Percentiles rank a stretch among this genome's conserved stretches.
phyloP scores from a whole-genome alignment of 371 early-diverging fungal genomes.

The Dichotomocladium elegans region DNA sequence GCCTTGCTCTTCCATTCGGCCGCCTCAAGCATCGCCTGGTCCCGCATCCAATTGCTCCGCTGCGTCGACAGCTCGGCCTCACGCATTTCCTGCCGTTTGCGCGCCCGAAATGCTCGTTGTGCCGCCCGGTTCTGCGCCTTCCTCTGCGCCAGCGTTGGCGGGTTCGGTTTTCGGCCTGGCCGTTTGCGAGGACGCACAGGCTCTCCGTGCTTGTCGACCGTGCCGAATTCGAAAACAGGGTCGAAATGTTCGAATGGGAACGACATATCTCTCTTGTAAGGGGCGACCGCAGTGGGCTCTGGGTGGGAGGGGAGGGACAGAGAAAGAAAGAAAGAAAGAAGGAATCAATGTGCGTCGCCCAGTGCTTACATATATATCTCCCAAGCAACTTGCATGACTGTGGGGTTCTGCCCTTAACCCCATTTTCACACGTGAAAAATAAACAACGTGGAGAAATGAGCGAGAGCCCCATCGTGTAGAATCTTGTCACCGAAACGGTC shows the following conservation, averaged over 20 bases:
- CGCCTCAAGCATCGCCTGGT: conserved; percentile 26
- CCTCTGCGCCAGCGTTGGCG: conserved; percentile 52
- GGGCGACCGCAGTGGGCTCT: too few relatives aligned
- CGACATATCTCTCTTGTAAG: not conserved
- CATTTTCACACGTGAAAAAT: too few relatives aligned
- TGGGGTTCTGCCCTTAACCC: too few relatives aligned
- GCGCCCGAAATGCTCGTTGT: conserved; percentile 73
- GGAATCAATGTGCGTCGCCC: too few relatives aligned
- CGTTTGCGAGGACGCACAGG: conserved; percentile 40
- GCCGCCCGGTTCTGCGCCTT: conserved; percentile 76
- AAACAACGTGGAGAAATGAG: too few relatives aligned
- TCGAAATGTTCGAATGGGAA: conserved; percentile 43
- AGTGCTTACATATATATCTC: too few relatives aligned
- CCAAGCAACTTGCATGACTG: too few relatives aligned
- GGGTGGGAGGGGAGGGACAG: not conserved
- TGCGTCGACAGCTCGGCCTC: conserved; percentile 57
- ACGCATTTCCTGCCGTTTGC: conserved; percentile 70
- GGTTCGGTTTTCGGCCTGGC: conserved; percentile 45
- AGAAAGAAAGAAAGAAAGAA: not conserved
- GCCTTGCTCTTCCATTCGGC: conserved; percentile 13
- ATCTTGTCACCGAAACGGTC: too few relatives aligned
- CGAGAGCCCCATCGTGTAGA: too few relatives aligned
- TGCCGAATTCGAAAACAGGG: conserved; percentile 35
- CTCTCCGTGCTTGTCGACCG: conserved; percentile 27
- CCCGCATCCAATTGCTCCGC: conserved; percentile 23